A percentile compares a stretch with the other conserved stretches of the same genome.
These are phyloP conservation scores for Arctium minus DNA, from an alignment of 129 eudicot species.

Conservation along the genomic window DNA sequence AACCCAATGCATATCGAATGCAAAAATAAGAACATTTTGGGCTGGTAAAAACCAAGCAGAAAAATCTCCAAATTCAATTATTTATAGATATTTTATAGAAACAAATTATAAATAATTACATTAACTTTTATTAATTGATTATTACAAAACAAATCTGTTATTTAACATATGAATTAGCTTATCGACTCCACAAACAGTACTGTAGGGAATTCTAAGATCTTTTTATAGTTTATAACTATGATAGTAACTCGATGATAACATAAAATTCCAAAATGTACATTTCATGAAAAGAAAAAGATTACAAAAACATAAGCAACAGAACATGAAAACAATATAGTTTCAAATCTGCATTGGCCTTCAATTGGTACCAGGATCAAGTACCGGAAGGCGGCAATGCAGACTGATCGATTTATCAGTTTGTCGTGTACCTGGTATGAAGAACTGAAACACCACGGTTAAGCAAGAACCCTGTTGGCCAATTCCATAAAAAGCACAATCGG, in stretches of 20 bases:
- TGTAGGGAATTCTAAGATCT: no score
- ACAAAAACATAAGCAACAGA: background rate
- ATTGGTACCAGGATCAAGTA: slow-evolving; percentile 81
- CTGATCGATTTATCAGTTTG: slow-evolving; percentile 86
- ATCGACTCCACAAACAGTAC: no score
- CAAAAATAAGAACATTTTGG: no score
- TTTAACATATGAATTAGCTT: no score
- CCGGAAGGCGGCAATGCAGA: slow-evolving; percentile 93
- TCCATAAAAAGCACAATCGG: slow-evolving; percentile 91
- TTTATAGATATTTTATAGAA: background rate
- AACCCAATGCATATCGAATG: no score
- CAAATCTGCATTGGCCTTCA: slow-evolving; percentile 17
- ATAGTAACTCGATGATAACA: background rate
- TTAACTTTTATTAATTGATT: background rate
- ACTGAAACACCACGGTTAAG: slow-evolving; percentile 83
- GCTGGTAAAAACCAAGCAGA: no score
- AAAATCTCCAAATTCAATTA: background rate
- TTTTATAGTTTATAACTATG: background rate
- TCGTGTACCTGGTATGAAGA: slow-evolving; percentile 79
- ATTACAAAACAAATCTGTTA: no score
- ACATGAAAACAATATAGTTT: background rate
- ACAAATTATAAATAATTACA: background rate
- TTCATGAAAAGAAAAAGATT: background rate
- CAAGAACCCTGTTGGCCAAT: slow-evolving; percentile 74
- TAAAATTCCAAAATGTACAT: background rate